Base-by-base conservation (phyloP, 345 rosid genomes). In the Populus davidiana region DNA sequence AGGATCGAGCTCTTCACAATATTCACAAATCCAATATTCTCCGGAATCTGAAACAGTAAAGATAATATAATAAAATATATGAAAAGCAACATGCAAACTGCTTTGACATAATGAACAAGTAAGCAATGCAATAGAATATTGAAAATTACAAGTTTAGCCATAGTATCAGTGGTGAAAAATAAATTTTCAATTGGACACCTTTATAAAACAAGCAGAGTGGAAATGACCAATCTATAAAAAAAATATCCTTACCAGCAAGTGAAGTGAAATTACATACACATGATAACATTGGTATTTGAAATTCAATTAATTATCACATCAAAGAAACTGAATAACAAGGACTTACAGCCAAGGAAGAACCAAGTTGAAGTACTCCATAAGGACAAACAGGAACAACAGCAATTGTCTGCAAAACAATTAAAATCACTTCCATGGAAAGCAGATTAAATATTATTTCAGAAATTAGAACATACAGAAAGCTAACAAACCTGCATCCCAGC, bases 311-410 rank as follows among this genome's bases (percentile, higher is more conserved):
- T 21, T 7, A 21, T n/a, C 61, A 21, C 4, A 54, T 54, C 25
- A 8, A 54, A 54, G 21, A n/a, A 54, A 54, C 61, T 54, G 61
- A 54, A 54, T 21, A 21, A 21, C 12, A 1, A 54, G 25, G 72
- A 83, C 98, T 90, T 88, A 96, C 99, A 66, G 88, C 71, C 27
- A 83, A 77, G 39, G 90, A 87, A 64, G 98, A 94, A 84, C 97
- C 99, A 47, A 96, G 89, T 75, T 94, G 98, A 86, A 94, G 87
- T 75, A 96, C 97, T 70, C 99, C 99, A 75, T 90, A 91, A 50
- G 93, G 93, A 69, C 79, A 84, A 78, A 91, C 89, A 9, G 99
- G 97, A 83, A 96, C 82, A 67, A 93, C 97, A 20, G 88, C 96
- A 79, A 96, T 83, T 13, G 97, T 92, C 97, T 92, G 93, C 83